Percentiles rank a stretch among this genome's conserved stretches.
These are phyloP conservation scores for Oryza nivara DNA, from an alignment of 176 grass and related monocot genomes.

Conservation along the genomic window DNA sequence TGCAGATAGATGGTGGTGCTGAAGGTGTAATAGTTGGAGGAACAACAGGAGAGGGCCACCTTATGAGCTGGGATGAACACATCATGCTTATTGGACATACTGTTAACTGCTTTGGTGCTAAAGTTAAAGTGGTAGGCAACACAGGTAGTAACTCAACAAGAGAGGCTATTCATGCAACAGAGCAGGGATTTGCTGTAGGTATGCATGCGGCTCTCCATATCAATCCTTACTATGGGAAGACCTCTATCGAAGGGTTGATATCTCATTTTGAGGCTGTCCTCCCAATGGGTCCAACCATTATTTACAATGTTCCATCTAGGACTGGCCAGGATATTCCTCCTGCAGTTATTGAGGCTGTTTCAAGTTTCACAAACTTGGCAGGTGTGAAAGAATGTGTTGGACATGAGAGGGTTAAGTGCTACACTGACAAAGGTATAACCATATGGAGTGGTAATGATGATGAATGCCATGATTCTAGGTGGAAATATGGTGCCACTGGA, in stretches of 20 bases:
- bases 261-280: constrained; percentile 82
- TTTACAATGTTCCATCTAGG: constrained; percentile 81
- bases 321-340: constrained; percentile 84
- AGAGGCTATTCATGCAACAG: constrained; percentile 87
- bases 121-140: constrained; percentile 93
- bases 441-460: constrained; percentile 84
- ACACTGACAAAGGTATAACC: constrained; percentile 66
- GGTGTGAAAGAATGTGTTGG: constrained; percentile 89
- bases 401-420: constrained; percentile 66
- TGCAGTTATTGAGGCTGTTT: constrained; percentile 57
- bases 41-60: constrained; percentile 90
- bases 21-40: constrained; percentile 95
- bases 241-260: constrained; percentile 68
- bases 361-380: constrained; percentile 64
- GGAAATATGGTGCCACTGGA: constrained; percentile 67
- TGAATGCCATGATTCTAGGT: constrained; percentile 82
- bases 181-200: constrained; percentile 87
- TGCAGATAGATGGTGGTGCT: constrained; percentile 71
- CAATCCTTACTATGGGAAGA: constrained; percentile 97
- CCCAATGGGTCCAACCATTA: constrained; percentile 81
- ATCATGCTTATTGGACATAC: constrained; percentile 97
- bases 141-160: constrained; percentile 94
- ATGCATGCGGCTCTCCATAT: constrained; percentile 98
- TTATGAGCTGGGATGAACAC: constrained; percentile 99
- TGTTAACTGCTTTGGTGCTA: constrained; percentile 92